Evolutionary conservation across 2,329 filamentous ascomycete species (phyloP), one percentile per base, ranked within the genome.

Genomic region (Colletotrichum australisinense): DNA sequence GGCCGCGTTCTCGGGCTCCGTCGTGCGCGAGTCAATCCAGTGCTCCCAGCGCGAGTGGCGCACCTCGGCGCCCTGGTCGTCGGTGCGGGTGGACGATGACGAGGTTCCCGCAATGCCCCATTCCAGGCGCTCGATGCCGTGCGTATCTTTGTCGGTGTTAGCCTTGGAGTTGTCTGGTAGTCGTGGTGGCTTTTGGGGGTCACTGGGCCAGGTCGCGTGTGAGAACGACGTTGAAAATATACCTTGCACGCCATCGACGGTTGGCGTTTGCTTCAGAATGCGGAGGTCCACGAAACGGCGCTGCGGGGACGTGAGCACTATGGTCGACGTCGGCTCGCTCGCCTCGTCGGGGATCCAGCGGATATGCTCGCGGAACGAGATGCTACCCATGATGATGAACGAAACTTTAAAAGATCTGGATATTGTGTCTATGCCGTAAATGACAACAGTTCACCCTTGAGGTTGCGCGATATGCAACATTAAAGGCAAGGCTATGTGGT

Each of bases 71-170:
- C 78, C 78, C 9, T 76, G 72, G 53, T 78, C 78, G 49, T 82
- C 76, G 5, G 77, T 73, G 12, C 75, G 73, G 5, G 76, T 69
- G 32, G 76, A 74, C 0, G 84, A 86, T 0, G 82, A 83, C 0
- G 89, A 89, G 1, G 81, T 85, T 2, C 92, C 92, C 0, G 88
- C 89, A 75, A 93, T 91, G 4, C 88, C 91, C 92, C 92, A 93
- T 76, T 93, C 91, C 2, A 93, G 83, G 0, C 83, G 77, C 22
- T 80, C 67, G 38, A 12, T 69, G 49, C 5, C 74, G 67, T 30
- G 73, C 52, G 42, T 32, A 35, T 55, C 59, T 7, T 49, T 1
- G 53, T 38, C 38, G 49, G 5, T 3, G 30, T 78, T 7, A 75
- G 53, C 71, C 2, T 16, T 11, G 12, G 16, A 16, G 14, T n/a